Evolutionary conservation across 2,329 filamentous ascomycete genomes (phyloP), one percentile per base, ranked within the genome.

Genomic region (Erysiphe pulchra): DNA sequence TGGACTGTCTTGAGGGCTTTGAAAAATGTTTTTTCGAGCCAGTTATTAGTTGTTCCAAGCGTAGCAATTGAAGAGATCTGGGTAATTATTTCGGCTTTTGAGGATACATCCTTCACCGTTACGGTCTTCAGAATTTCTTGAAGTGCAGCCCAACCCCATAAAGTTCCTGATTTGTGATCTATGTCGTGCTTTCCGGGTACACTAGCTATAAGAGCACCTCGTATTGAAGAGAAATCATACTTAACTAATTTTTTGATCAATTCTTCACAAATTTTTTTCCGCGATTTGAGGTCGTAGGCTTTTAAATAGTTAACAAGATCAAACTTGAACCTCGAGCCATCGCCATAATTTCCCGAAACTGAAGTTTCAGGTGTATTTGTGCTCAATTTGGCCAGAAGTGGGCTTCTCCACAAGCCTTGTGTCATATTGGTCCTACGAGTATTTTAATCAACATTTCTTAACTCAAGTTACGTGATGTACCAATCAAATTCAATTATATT

Each of bases 401-500:
- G 14, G 32, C 32, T 34, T 11, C 11, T 11, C 11, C 32, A 34
- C 14, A 11, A n/a, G 32, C 32, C 32, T n/a, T 12, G 32, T n/a
- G 32, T 12, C 32, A 11, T 34, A 12, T 34, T 34, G 32, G 32
- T 34, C 14, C 32, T 34, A n/a, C 14, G 11, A 11, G 3, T 34
- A 12, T 34, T 34, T n/a, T 34, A 34, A n/a, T 11, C 3, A 11
- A 12, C 14, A 6, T 3, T 3, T 24, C 20, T 24, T 24, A 24
- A 24, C 3, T 9, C 14, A 34, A n/a, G 4, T 34, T 34, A 11
- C 32, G 14, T 11, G 14, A 34, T 34, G 32, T n/a, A 34, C 85
- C 85, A 93, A 58, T 93, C 85, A 46, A 77, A 75, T 4, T 68
- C 56, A n/a, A 92, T 87, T 78, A 92, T 84, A 53, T 93, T 93